A percentile compares a stretch with the other conserved stretches of the same genome.
Conservation (phyloP, 768 basidiomycete species). For the Pleurotus citrinopileatus region DNA sequence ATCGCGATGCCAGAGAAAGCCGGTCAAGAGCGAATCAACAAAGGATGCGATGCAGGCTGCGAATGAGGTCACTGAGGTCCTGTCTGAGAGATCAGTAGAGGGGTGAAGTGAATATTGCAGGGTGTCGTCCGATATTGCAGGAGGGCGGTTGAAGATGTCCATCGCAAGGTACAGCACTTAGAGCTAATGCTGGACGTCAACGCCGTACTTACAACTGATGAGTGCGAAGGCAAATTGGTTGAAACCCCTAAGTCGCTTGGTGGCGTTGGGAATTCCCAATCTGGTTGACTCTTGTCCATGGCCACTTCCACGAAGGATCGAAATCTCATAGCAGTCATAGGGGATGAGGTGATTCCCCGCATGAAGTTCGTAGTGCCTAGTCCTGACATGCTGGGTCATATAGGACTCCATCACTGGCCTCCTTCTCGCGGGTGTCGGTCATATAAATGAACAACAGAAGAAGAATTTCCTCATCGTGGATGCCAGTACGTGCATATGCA, state of each 20-base stretch:
- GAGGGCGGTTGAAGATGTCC: slow-evolving; percentile 74
- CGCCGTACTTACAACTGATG: too few species aligned
- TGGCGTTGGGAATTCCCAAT: slow-evolving; percentile 4
- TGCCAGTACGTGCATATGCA: slow-evolving; percentile 55
- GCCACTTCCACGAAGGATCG: slow-evolving; percentile 66
- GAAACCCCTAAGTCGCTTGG: slow-evolving; percentile 11
- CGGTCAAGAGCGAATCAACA: slow-evolving; percentile 50
- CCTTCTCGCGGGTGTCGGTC: slow-evolving; percentile 91
- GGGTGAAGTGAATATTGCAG: slow-evolving; percentile 77
- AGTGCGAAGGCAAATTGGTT: too few species aligned
- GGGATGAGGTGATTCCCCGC: slow-evolving; percentile 74
- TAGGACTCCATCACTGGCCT: slow-evolving; percentile 98
- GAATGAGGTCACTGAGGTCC: slow-evolving; percentile 57
- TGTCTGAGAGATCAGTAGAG: slow-evolving; percentile 48
- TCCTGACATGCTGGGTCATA: not conserved
- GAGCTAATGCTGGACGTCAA: too few species aligned
- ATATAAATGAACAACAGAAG: slow-evolving; percentile 86
- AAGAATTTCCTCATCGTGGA: slow-evolving; percentile 99
- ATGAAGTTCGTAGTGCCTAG: slow-evolving; percentile 14
- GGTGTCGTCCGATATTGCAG: slow-evolving; percentile 83
- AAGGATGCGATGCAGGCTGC: slow-evolving; percentile 64
- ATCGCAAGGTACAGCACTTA: slow-evolving; percentile 27
- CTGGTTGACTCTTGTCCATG: slow-evolving; percentile 31
- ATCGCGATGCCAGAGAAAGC: slow-evolving; percentile 84
- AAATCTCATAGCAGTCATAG: slow-evolving; percentile 90